Conservation (phyloP, 768 basidiomycete genomes). For the Megacollybia marginata region DNA sequence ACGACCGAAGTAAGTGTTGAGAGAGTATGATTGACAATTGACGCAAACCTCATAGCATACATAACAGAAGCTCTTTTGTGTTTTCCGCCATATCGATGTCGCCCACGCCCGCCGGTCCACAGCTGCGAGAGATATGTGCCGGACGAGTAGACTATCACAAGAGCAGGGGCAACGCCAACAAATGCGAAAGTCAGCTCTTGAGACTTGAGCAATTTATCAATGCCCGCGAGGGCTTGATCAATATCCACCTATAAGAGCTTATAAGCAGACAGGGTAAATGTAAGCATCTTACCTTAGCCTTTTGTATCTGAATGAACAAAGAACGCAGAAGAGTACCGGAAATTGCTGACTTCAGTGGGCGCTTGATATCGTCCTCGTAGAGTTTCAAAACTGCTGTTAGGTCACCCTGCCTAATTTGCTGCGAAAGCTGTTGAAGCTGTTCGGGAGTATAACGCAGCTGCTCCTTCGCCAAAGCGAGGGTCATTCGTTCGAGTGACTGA, state of each 20-base stretch:
- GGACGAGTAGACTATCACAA: conserved; percentile 69
- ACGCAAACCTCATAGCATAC: conserved; percentile 53
- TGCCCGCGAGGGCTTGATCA: conserved; percentile 81
- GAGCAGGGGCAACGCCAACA: conserved; percentile 88
- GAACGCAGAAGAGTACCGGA: conserved; percentile 77
- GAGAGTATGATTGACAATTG: background rate
- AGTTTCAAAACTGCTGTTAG: conserved; percentile 79
- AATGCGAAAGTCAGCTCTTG: conserved; percentile 96
- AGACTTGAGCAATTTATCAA: conserved; percentile 89
- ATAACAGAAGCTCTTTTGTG: conserved; percentile 50
- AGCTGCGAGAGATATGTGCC: conserved; percentile 45
- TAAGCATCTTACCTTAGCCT: conserved; percentile 63
- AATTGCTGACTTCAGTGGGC: conserved; percentile 76
- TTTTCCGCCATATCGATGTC: conserved; percentile 52
- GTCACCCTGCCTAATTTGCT: conserved; percentile 70
- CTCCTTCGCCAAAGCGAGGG: conserved; percentile 76
- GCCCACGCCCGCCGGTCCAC: conserved; percentile 41
- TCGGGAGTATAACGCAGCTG: conserved; percentile 56
- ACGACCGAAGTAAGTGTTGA: background rate
- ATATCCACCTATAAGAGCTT: conserved; percentile 66
- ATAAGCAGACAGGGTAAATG: background rate
- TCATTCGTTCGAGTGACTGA: conserved; percentile 91
- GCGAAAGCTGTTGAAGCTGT: conserved; percentile 60
- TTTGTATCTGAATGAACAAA: conserved; percentile 89
- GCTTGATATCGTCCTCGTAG: conserved; percentile 89